These are phyloP conservation scores for Gillenia trifoliata DNA, from an alignment of 306 rosid genomes.

Conservation along the genomic window DNA sequence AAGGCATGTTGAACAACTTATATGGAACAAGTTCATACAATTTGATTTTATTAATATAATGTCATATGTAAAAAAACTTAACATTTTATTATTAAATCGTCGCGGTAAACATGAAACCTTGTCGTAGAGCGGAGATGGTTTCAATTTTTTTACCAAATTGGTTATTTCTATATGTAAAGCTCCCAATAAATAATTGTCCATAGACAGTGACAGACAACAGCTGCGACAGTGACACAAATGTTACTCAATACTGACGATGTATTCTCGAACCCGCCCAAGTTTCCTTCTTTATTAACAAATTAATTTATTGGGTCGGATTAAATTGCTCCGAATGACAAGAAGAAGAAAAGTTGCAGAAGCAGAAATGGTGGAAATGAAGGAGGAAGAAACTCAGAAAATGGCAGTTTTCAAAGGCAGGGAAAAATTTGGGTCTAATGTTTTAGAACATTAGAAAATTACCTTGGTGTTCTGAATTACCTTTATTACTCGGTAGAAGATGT, in stretches of 20 bases:
- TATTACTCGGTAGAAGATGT: constrained; percentile 87
- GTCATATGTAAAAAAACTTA: no score
- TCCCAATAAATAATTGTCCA: neutral
- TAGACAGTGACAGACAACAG: neutral
- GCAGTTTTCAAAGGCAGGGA: constrained; percentile 33
- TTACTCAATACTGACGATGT: no score
- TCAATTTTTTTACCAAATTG: neutral
- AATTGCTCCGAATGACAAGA: neutral
- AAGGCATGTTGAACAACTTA: no score
- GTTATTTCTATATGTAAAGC: no score
- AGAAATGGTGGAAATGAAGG: neutral
- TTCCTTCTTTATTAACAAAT: neutral
- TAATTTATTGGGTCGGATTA: neutral
- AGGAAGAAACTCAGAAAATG: constrained; percentile 8
- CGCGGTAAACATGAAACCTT: no score
- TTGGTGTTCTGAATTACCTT: constrained; percentile 67
- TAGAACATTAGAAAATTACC: no score
- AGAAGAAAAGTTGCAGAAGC: neutral
- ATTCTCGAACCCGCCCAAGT: neutral
- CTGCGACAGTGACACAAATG: neutral
- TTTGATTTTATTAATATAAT: no score
- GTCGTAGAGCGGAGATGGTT: neutral
- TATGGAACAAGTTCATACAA: no score
- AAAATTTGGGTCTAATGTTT: constrained; percentile 19
- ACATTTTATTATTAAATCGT: no score